phyloP scores from a whole-genome alignment of 1,284 basidiomycete species.

The Pyrrhoderma lamaoense region DNA sequence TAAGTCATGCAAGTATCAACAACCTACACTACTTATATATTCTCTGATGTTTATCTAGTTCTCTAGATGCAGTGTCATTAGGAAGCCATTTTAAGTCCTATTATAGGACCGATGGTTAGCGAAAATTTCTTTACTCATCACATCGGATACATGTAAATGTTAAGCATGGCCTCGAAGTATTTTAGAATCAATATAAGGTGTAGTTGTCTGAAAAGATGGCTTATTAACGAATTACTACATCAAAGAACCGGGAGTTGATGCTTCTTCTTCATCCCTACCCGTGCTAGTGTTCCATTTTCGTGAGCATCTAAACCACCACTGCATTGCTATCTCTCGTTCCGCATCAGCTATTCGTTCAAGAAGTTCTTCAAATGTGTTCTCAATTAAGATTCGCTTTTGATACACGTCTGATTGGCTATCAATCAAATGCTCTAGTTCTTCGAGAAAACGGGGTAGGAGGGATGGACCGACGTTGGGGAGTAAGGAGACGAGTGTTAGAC shows the following conservation, averaged over 20 bases:
- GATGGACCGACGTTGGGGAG: slow-evolving; percentile 48
- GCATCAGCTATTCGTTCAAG: slow-evolving; percentile 54
- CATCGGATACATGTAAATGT: too few species aligned
- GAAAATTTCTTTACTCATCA: too few species aligned
- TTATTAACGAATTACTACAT: too few species aligned
- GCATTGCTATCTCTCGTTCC: slow-evolving; percentile 55
- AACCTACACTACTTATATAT: neutral
- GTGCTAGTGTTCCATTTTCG: slow-evolving; percentile 3
- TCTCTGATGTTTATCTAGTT: neutral
- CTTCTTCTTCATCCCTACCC: neutral
- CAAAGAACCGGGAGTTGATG: too few species aligned
- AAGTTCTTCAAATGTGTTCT: slow-evolving; percentile 52
- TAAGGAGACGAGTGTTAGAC: slow-evolving; percentile 50
- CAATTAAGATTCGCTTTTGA: too few species aligned
- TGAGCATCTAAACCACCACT: slow-evolving; percentile 53
- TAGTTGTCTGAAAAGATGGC: too few species aligned
- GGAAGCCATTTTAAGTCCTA: too few species aligned
- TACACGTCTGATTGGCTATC: slow-evolving; percentile 29
- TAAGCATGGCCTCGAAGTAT: too few species aligned
- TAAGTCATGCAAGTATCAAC: neutral
- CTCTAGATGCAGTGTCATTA: too few species aligned
- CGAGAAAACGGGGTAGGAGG: slow-evolving; percentile 47
- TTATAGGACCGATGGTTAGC: too few species aligned
- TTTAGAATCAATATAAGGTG: too few species aligned
- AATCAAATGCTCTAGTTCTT: slow-evolving; percentile 37